phyloP scores from a whole-genome alignment of 805 yeast species.

The Sugiyamaella valdiviana region DNA sequence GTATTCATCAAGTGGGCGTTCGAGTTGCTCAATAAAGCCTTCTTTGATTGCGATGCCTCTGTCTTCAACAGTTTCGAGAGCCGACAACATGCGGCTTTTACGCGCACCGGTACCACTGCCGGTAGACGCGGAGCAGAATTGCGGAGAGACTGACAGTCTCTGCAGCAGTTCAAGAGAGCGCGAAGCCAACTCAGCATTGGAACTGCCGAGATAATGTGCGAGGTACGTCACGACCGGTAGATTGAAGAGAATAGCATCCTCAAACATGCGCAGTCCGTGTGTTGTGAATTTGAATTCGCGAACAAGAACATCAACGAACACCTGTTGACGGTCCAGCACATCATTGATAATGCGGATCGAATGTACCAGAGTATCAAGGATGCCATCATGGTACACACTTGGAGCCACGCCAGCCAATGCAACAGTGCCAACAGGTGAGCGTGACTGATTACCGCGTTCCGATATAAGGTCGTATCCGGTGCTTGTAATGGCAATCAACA shows the following conservation, averaged over 20 bases:
- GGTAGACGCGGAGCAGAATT: slow-evolving; percentile 33
- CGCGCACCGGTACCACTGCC: not conserved
- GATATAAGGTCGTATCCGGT: slow-evolving; percentile 54
- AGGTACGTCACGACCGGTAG: slow-evolving; percentile 68
- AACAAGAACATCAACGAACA: slow-evolving; percentile 50
- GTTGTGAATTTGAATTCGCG: slow-evolving; percentile 41
- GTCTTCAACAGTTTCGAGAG: slow-evolving; percentile 72
- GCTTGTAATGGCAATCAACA: slow-evolving; percentile 51
- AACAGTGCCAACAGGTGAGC: not conserved
- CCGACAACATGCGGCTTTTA: slow-evolving; percentile 58
- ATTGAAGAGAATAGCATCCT: slow-evolving; percentile 64
- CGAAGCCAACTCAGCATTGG: slow-evolving; percentile 45
- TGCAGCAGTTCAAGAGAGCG: slow-evolving; percentile 49
- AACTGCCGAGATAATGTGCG: slow-evolving; percentile 65
- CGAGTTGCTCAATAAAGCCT: slow-evolving; percentile 65
- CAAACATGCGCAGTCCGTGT: slow-evolving; percentile 57
- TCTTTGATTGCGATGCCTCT: slow-evolving; percentile 58
- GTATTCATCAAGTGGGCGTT: slow-evolving; percentile 26
- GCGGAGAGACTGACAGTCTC: slow-evolving; percentile 43
- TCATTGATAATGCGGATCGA: slow-evolving; percentile 18
- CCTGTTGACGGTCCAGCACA: slow-evolving; percentile 42
- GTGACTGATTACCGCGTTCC: slow-evolving; percentile 30
- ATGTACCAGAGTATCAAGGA: slow-evolving; percentile 31
- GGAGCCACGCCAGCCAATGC: not conserved
- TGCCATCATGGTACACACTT: slow-evolving; percentile 24